These are phyloP conservation scores for Ramichloridium luteum DNA, from an alignment of 2,329 filamentous ascomycete species.

Conservation along the genomic window DNA sequence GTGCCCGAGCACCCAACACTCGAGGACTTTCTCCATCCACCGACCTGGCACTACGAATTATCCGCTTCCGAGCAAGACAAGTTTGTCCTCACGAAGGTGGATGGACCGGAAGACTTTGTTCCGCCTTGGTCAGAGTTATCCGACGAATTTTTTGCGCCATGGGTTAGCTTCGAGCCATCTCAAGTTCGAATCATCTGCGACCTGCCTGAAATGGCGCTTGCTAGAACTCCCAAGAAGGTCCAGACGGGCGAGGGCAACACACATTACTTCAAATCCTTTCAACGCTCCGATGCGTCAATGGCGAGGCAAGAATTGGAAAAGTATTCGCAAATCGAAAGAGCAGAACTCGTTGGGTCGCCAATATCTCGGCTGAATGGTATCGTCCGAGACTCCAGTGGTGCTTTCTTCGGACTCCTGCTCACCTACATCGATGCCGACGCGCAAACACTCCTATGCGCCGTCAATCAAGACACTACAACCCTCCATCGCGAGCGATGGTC, in stretches of 20 bases:
- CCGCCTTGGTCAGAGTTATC: neutral
- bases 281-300: neutral
- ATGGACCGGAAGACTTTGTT: conserved; percentile 1
- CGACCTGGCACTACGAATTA: conserved; percentile 1
- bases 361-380: conserved; percentile 4
- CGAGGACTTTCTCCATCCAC: conserved; percentile 2
- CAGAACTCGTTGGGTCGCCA: neutral
- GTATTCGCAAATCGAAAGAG: conserved; percentile 1
- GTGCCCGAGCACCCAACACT: neutral
- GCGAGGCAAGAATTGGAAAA: neutral
- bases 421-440: conserved; percentile 1
- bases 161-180: conserved; percentile 1
- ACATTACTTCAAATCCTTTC: conserved; percentile 1
- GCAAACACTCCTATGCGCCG: neutral
- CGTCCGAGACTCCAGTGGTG: neutral
- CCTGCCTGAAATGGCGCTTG: neutral
- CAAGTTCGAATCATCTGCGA: neutral
- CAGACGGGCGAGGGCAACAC: neutral
- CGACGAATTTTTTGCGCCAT: neutral
- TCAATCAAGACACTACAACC: neutral
- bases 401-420: conserved; percentile 2
- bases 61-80: neutral
- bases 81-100: conserved; percentile 1
- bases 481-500: conserved; percentile 2
- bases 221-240: conserved; percentile 1